A percentile compares a stretch with the other conserved stretches of the same genome.
These are phyloP conservation scores for Chlorella sp. DNA, from an alignment of 139 green algal genomes.

Conservation along the genomic window DNA sequence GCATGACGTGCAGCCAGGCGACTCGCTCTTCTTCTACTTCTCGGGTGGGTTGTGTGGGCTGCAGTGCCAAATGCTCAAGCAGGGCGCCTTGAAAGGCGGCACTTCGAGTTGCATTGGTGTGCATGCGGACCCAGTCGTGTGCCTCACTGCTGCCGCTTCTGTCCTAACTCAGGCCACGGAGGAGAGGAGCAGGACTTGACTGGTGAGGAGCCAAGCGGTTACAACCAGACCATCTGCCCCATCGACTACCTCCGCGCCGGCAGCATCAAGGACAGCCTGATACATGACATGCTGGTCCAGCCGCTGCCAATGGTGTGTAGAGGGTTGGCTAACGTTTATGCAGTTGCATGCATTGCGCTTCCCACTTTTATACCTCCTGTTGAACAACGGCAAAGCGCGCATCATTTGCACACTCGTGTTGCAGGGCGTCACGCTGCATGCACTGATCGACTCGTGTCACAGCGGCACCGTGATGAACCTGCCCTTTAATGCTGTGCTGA, in stretches of 20 bases:
- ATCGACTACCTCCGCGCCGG: background rate
- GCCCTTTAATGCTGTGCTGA: slow-evolving; percentile 7
- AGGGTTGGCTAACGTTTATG: background rate
- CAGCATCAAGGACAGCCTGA: background rate
- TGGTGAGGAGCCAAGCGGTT: background rate
- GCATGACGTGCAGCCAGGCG: background rate
- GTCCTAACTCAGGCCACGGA: slow-evolving; percentile 22
- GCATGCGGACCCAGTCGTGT: too few relatives aligned
- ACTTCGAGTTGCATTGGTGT: too few relatives aligned
- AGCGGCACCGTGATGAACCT: slow-evolving; percentile 30
- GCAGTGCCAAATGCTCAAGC: too few relatives aligned
- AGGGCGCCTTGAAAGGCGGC: too few relatives aligned
- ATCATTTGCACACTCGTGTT: too few relatives aligned
- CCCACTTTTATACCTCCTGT: too few relatives aligned
- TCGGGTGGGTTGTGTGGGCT: background rate
- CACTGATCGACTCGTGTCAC: slow-evolving; percentile 11
- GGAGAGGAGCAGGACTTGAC: background rate
- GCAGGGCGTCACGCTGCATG: slow-evolving; percentile 1
- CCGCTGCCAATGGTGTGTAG: background rate
- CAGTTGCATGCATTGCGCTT: too few relatives aligned
- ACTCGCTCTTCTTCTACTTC: slow-evolving; percentile 24
- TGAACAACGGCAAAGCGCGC: too few relatives aligned
- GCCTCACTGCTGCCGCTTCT: too few relatives aligned
- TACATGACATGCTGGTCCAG: background rate
- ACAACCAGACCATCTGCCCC: slow-evolving; percentile 24